Conservation (phyloP, 1,284 basidiomycete species). For the Thelephora terrestris region DNA sequence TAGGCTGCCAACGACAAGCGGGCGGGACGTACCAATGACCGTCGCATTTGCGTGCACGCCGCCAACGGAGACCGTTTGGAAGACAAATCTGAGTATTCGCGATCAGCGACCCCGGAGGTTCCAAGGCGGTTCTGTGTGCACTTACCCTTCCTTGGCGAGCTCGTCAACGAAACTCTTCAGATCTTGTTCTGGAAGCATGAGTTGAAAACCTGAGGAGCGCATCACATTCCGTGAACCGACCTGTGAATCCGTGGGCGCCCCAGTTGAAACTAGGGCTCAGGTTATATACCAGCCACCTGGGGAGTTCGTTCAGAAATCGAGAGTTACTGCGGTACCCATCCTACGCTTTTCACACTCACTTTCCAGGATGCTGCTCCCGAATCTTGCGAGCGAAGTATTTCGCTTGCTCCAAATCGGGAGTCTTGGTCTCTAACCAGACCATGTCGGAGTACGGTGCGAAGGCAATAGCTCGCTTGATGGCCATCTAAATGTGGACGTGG, state of each 20-base stretch:
- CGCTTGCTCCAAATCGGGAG: slow-evolving; percentile 75
- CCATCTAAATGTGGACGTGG: slow-evolving; percentile 33
- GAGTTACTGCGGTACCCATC: background rate
- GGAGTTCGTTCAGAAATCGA: background rate
- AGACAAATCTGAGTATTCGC: slow-evolving; percentile 47
- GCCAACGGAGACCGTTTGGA: slow-evolving; percentile 81
- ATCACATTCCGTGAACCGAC: slow-evolving; percentile 23
- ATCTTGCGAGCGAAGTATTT: slow-evolving; percentile 72
- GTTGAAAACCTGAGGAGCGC: background rate
- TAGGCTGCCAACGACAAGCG: background rate
- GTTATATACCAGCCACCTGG: slow-evolving; percentile 86
- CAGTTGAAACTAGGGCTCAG: slow-evolving; percentile 93
- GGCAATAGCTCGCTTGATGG: slow-evolving; percentile 72
- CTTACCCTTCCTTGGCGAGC: slow-evolving; percentile 79
- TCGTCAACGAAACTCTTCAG: slow-evolving; percentile 89
- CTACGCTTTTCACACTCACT: slow-evolving; percentile 28
- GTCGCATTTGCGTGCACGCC: slow-evolving; percentile 83
- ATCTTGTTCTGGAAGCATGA: slow-evolving; percentile 40
- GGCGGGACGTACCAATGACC: slow-evolving; percentile 47
- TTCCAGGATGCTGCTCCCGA: slow-evolving; percentile 61
- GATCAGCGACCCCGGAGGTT: background rate
- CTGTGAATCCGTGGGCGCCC: slow-evolving; percentile 73
- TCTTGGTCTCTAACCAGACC: slow-evolving; percentile 87
- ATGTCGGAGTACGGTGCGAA: slow-evolving; percentile 81
- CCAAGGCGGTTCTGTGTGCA: background rate